A percentile compares a stretch with the other conserved stretches of the same genome.
Evolutionary conservation across 2,329 filamentous ascomycete genomes (phyloP).

Genomic region (Aspergillus thermomutatus): DNA sequence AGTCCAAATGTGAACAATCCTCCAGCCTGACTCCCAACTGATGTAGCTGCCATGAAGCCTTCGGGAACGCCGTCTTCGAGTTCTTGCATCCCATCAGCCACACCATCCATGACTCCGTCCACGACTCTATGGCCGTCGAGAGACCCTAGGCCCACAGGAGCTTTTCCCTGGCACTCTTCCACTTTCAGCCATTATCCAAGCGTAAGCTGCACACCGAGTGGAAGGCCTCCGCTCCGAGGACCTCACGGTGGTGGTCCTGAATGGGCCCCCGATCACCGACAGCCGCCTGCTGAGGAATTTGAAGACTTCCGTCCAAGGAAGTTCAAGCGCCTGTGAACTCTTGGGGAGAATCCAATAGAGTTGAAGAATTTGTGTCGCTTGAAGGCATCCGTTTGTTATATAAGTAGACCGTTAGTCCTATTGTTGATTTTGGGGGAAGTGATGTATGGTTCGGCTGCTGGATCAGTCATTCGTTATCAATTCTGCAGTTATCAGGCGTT

Average conservation of each 20-base stretch:
- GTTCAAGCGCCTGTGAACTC: background rate
- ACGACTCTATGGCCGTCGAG: background rate
- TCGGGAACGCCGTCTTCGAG: background rate
- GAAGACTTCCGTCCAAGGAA: background rate
- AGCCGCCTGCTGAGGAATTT: background rate
- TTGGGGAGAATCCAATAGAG: background rate
- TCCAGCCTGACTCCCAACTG: background rate
- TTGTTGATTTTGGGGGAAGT: background rate
- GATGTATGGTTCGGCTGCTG: constrained; percentile 13
- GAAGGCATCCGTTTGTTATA: background rate
- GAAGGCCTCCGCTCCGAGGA: background rate
- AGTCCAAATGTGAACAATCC: background rate
- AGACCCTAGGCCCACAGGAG: background rate
- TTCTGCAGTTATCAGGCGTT: background rate
- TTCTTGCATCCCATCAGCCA: constrained; percentile 2
- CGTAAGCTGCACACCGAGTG: background rate
- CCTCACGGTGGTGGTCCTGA: background rate
- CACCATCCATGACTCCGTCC: background rate
- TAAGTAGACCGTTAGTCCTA: background rate
- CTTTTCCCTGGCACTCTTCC: background rate
- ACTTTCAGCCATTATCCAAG: background rate
- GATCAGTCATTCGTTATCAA: constrained; percentile 15
- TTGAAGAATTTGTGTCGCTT: background rate
- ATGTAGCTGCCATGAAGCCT: background rate
- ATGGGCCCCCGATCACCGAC: background rate